Evolutionary conservation across 257 asterid species (phyloP), one percentile per base, ranked within the genome.

Genomic region (Penstemon davidsonii): DNA sequence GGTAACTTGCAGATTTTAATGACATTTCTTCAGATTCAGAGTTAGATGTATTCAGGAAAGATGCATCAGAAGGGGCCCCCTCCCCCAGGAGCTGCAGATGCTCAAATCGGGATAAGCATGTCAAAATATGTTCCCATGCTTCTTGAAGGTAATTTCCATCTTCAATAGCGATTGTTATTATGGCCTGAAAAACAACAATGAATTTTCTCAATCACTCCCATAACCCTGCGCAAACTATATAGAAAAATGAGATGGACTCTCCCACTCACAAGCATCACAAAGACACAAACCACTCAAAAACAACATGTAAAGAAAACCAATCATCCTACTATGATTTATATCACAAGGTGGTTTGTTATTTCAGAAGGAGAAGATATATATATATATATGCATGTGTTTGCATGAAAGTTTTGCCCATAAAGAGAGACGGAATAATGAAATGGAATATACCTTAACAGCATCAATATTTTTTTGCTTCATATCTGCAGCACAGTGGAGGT

Each of bases 401-500:
- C 66, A 62, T 37, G 63, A 67, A 49, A 10, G 47, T 53, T 55
- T 66, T 37, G 68, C 63, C 45, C 56, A 63, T 59, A 55, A 69
- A 46, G 62, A 63, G 55, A 69, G 73, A 62, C 60, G 38, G 74
- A 56, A 63, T 44, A 72, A 59, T 64, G 53, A 66, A 42, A 82
- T 18, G 60, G 63, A 53, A 39, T 66, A 45, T 87, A 93, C 99
- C 96, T 94, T 94, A 67, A 94, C 97, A 64, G 97, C 87, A 78
- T 94, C 96, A 50, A 94, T 91, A 86, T 88, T 91, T 72, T 94
- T 94, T 86, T 94, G 99, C 79, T 94, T 94, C 97, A 94, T 94
- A 75, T 94, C 99, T 69, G 96, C 97, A 51, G 97, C 99, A 76
- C 97, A 90, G 71, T 94, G 99, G 76, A 94, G 99, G 80, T 91